Conservation (phyloP, 129 eudicot species). For the Ambrosia trifida region DNA sequence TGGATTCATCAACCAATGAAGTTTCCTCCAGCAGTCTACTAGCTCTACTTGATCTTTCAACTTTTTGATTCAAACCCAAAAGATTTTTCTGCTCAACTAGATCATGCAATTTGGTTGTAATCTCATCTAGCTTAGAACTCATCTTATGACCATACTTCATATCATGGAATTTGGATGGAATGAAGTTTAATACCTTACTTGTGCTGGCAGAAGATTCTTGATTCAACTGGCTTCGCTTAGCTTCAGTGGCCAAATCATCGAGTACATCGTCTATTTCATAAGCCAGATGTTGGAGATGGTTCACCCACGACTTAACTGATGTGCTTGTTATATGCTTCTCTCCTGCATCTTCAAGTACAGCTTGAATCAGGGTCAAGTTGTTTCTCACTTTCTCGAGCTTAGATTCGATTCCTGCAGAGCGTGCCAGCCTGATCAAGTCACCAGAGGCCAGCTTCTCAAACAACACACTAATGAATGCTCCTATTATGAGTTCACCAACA, state of each 20-base stretch:
- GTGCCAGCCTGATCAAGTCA: slow-evolving; percentile 31
- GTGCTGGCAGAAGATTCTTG: slow-evolving; percentile 10
- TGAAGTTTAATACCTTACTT: neutral
- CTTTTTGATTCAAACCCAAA: slow-evolving; percentile 26
- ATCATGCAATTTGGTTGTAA: slow-evolving; percentile 22
- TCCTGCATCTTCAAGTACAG: slow-evolving; percentile 54
- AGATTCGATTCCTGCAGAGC: slow-evolving; percentile 29
- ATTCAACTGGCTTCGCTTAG: slow-evolving; percentile 24
- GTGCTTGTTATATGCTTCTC: slow-evolving; percentile 36
- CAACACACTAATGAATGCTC: slow-evolving; percentile 35
- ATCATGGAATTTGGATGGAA: no score
- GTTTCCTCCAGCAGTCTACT: slow-evolving; percentile 31
- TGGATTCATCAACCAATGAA: slow-evolving; percentile 39
- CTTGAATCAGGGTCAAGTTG: slow-evolving; percentile 30
- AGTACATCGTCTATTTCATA: slow-evolving; percentile 49
- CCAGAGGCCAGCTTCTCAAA: slow-evolving; percentile 41
- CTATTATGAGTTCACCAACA: slow-evolving; percentile 40
- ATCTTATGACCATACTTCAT: no score
- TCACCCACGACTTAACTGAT: slow-evolving; percentile 43
- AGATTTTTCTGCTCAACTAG: slow-evolving; percentile 23
- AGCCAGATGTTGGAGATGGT: slow-evolving; percentile 37
- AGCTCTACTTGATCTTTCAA: neutral
- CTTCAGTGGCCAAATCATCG: slow-evolving; percentile 46
- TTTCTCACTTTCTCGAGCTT: slow-evolving; percentile 22
- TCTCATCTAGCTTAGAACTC: neutral